Conservation (phyloP, 148 eudicot species). For the Amaranthus palmeri region DNA sequence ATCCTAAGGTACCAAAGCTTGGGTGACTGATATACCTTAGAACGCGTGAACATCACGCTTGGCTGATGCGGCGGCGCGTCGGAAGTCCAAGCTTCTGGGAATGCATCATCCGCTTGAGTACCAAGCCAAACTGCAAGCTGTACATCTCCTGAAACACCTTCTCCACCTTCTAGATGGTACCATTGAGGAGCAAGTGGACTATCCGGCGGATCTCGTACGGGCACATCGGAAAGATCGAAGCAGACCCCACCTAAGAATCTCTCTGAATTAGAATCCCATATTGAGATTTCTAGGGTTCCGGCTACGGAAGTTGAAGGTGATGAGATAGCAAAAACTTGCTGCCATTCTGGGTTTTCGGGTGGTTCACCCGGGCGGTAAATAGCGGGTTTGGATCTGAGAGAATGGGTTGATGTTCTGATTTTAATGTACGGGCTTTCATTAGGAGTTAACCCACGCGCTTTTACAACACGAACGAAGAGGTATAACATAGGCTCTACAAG, state of each 20-base stretch:
- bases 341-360: conserved; percentile 64
- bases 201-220: conserved; percentile 88
- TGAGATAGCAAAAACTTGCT: conserved; percentile 56
- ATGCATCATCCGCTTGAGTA: conserved; percentile 90
- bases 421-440: conserved; percentile 55
- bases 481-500: conserved; percentile 93
- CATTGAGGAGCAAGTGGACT: conserved; percentile 96
- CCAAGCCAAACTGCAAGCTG: conserved; percentile 95
- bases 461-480: conserved; percentile 57
- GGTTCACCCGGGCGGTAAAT: conserved; percentile 33
- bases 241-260: conserved; percentile 87
- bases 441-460: conserved; percentile 58
- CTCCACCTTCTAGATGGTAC: conserved; percentile 84
- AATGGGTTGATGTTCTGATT: conserved; percentile 50
- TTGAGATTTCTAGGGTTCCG: conserved; percentile 68
- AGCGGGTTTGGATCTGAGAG: conserved; percentile 48
- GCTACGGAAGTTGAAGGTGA: conserved; percentile 20
- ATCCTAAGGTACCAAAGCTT: conserved; percentile 81
- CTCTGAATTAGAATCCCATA: conserved; percentile 72
- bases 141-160: conserved; percentile 64
- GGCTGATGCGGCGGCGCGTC: conserved; percentile 53
- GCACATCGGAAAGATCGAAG: conserved; percentile 90
- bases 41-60: conserved; percentile 58
- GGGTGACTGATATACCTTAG: conserved; percentile 93
- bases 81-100: conserved; percentile 79